Base-by-base conservation (phyloP, 73 alveolate genomes). In the Breviolum minutum region DNA sequence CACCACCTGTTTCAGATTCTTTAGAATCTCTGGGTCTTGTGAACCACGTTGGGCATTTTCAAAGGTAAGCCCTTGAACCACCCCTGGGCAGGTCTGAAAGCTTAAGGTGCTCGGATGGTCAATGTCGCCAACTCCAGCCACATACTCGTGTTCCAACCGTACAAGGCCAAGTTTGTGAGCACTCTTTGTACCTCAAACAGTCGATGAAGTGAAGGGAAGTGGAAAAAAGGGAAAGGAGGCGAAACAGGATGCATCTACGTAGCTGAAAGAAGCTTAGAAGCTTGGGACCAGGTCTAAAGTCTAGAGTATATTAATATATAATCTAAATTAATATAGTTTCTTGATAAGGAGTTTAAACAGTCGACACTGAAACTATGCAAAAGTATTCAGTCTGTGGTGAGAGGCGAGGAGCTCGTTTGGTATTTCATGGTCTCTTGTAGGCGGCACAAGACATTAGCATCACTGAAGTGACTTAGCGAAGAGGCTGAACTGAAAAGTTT, bases 41-140 rank as follows among this genome's bases (percentile, higher is more conserved):
- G 90, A 29, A 32, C 88, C 98, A 9, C n/a, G 79, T 79, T 92
- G 98, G 9, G 98, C 98, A 22, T 54, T 54, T 80, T 92, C 98
- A 40, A 92, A 92, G 81, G 64, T 40, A 13, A 92, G 63, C 48
- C 87, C 96, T 27, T 16, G 87, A 9, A 69, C 96, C 24, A 89
- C 82, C 40, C 32, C 79, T 2, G 96, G 81, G 70, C 86, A 89
- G 60, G 95, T 30, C 61, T 71, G 29, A 88, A 91, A 91, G 22
- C 69, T 54, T 61, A 91, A 91, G 98, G 98, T 92, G 90, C 81
- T 76, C 40, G 61, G 60, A 63, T 92, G 98, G 89, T 92, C 98
- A n/a, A 83, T 68, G 66, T 92, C 98, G 61, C 98, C 98, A 22
- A 92, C 76, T 32, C 77, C 98, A 9, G 68, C 80, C 54, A 30